These are phyloP conservation scores for Esteya vermicola DNA, from an alignment of 2,329 filamentous ascomycete genomes.

Conservation along the genomic window DNA sequence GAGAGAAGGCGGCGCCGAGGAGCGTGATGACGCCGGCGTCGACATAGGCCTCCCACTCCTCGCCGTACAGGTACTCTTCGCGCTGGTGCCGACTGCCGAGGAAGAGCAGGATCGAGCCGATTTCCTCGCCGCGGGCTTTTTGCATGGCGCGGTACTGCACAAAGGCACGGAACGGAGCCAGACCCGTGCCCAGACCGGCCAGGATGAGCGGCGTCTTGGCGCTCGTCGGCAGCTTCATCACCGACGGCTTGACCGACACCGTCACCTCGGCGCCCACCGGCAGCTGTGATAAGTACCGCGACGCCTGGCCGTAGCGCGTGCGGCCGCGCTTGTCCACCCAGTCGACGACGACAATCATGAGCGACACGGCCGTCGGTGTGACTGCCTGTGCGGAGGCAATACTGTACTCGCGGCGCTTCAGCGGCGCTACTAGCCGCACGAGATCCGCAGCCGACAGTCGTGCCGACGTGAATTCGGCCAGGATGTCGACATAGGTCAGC, in stretches of 20 bases:
- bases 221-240: conserved; percentile 91
- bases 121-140: conserved; percentile 91
- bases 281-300: conserved; percentile 71
- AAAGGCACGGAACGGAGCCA: conserved; percentile 98
- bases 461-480: conserved; percentile 81
- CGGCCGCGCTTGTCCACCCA: conserved; percentile 85
- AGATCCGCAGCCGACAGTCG: conserved; percentile 82
- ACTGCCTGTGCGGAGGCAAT: conserved; percentile 96
- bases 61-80: conserved; percentile 96
- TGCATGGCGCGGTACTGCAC: conserved; percentile 97
- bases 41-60: conserved; percentile 98
- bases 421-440: conserved; percentile 69
- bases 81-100: conserved; percentile 95
- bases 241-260: conserved; percentile 90
- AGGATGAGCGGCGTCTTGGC: conserved; percentile 93
- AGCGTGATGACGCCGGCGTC: conserved; percentile 91
- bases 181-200: conserved; percentile 94
- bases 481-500: conserved; percentile 76
- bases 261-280: conserved; percentile 66
- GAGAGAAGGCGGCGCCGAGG: conserved; percentile 84
- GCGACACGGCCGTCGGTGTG: conserved; percentile 71
- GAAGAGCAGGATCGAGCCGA: conserved; percentile 86
- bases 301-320: conserved; percentile 84
- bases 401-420: conserved; percentile 98
- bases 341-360: conserved; percentile 95